Evolutionary conservation across 164 flowering plant species (phyloP), one percentile per base, ranked within the genome.

Genomic region (Amborella trichopoda): DNA sequence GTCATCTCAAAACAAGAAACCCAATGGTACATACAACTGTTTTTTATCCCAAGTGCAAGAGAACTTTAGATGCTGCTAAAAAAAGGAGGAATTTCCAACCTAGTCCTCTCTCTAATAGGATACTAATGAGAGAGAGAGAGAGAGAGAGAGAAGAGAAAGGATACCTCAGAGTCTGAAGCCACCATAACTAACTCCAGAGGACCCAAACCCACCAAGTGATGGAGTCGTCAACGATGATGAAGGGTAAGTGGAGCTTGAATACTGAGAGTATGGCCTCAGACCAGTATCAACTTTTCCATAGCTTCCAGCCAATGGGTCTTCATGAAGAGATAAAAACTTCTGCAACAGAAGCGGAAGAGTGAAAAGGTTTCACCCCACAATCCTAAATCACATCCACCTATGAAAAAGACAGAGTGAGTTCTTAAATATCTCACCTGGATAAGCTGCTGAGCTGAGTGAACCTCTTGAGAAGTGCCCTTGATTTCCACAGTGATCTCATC

Each of bases 401-500:
- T 8, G 14, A 30, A 9, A 30, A 14, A 30, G 34, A 30, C 9
- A 30, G 34, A 30, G 14, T 0, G 14, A 3, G 18, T 4, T n/a
- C 24, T 23, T 0, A 17, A 5, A n/a, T 21, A 27, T 26, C 52
- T 22, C 63, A 76, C 99, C 77, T 91, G 90, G 65, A 91, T 87
- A 18, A 91, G 83, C 40, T 70, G 82, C 49, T 91, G 86, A 32
- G 96, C 96, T 41, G 75, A 53, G 68, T 87, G 96, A 65, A 91
- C 99, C 64, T 91, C 90, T n/a, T 83, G 50, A 14, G 84, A 52
- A 41, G 80, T 78, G 24, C 99, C 99, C 62, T 80, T 87, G 16
- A 91, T 84, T 60, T 82, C 96, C 26, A 91, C 88, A 3, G 78
- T 80, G 50, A 91, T 84, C 57, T 91, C 96, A 65, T 87, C 96